A percentile compares a stretch with the other conserved stretches of the same genome.
phyloP scores from a whole-genome alignment of 2,329 filamentous ascomycete genomes.

The Nemania sp. region DNA sequence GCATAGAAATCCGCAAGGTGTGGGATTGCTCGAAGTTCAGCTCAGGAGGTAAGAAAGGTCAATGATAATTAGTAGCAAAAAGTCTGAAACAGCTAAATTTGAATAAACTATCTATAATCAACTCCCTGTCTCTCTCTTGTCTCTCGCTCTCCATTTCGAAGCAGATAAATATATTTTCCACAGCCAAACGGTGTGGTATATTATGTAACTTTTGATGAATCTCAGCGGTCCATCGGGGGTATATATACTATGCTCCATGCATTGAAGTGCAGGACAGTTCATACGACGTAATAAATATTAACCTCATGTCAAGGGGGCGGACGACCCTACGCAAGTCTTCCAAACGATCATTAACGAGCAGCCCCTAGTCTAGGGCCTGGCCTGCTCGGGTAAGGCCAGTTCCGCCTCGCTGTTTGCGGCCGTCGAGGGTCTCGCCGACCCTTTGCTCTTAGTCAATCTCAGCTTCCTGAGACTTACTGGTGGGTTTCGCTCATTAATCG shows the following conservation, averaged over 20 bases:
- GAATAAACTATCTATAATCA: too few species aligned
- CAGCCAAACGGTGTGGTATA: too few species aligned
- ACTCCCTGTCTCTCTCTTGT: too few species aligned
- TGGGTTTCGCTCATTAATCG: neutral
- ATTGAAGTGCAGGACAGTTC: neutral
- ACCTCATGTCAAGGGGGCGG: neutral
- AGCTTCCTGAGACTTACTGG: slow-evolving; percentile 9
- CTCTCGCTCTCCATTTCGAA: too few species aligned
- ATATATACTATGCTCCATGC: neutral
- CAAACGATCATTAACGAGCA: neutral
- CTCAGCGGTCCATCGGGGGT: neutral
- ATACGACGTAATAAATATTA: slow-evolving; percentile 1
- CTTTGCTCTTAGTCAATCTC: neutral
- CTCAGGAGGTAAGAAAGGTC: slow-evolving; percentile 7
- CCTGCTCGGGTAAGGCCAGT: neutral
- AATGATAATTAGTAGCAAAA: neutral
- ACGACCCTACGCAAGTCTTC: neutral
- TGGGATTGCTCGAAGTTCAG: slow-evolving; percentile 12
- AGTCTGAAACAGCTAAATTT: neutral
- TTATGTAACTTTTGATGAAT: neutral
- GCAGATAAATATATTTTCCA: too few species aligned
- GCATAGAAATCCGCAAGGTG: slow-evolving; percentile 14
- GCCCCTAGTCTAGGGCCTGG: neutral
- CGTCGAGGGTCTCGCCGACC: slow-evolving; percentile 6
- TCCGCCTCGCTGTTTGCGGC: neutral